Evolutionary conservation across 768 basidiomycete genomes (phyloP).

Genomic region (Polyporus arcularius): DNA sequence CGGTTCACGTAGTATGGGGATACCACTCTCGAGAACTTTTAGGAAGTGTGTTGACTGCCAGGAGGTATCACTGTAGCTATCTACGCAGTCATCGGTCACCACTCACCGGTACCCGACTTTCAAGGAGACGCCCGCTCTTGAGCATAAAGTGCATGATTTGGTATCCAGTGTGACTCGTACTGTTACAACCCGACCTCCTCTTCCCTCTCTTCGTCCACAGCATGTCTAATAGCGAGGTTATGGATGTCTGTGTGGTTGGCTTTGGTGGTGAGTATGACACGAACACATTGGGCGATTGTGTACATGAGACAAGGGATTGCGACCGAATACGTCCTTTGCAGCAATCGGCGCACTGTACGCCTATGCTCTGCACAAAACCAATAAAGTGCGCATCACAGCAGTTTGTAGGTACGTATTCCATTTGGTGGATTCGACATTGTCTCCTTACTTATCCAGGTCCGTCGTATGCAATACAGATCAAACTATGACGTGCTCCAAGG

Average conservation of each 20-base stretch:
- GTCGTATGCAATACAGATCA: conserved; percentile 12
- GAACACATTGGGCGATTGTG: background rate
- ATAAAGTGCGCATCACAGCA: conserved; percentile 28
- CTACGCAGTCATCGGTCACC: no score
- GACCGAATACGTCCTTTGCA: background rate
- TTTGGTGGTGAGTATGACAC: conserved; percentile 23
- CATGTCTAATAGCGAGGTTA: background rate
- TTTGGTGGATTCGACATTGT: no score
- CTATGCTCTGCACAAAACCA: conserved; percentile 28
- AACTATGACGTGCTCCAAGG: conserved; percentile 23
- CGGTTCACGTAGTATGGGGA: no score
- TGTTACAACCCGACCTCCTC: background rate
- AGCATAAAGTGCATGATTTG: no score
- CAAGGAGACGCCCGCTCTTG: no score
- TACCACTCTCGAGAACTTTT: no score
- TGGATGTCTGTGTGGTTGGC: conserved; percentile 25
- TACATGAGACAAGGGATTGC: background rate
- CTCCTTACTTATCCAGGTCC: no score
- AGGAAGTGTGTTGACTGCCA: no score
- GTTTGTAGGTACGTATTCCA: conserved; percentile 29
- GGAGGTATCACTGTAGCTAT: no score
- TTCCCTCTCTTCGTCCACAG: background rate
- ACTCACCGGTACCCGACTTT: no score
- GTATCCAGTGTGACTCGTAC: no score
- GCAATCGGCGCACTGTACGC: conserved; percentile 35